Evolutionary conservation across 805 yeast genomes (phyloP), one percentile per base, ranked within the genome.

Genomic region (Spathaspora hagerdaliae): DNA sequence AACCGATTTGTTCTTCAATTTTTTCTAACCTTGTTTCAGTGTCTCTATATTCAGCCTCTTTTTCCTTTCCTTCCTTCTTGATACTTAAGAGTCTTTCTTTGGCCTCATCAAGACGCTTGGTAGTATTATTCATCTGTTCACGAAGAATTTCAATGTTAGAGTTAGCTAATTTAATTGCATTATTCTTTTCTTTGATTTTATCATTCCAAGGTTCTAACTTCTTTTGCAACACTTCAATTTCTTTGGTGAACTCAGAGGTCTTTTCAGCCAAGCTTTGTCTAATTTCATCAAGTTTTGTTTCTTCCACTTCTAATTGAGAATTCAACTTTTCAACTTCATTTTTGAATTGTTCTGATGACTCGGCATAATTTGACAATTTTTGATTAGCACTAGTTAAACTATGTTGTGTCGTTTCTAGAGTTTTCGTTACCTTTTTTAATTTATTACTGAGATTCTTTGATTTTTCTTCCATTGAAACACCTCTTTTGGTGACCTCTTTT

Each of bases 201-300:
- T 77, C 83, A 48, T 80, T 81, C 91, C 95, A 89, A 0, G 98
- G 99, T 52, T 87, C 91, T 6, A 89, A 65, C 48, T 83, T 73
- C 7, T 71, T 74, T 59, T 87, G 91, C 35, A 82, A 65, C 11
- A 57, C 54, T 52, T 80, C 85, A 42, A 91, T 85, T 55, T 86
- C 77, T 7, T 73, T 75, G 1, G 91, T 79, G 45, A 85, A 74
- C 2, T 68, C 81, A 9, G 81, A 74, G 0, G 98, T 92, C 59
- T 88, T 87, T 39, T 80, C 83, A 7, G 88, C 81, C 39, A 94
- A 73, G 27, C 79, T 80, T 7, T 72, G 53, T 55, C 90, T 80
- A 10, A 91, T 81, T 26, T 74, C 74, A 43, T 82, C 85, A 19
- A 92, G 65, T n/a, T 66, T 68, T 0, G 57, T 58, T 45, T 77